Evolutionary conservation across 2,329 filamentous ascomycete species (phyloP).

Genomic region (Monilinia fructicola): DNA sequence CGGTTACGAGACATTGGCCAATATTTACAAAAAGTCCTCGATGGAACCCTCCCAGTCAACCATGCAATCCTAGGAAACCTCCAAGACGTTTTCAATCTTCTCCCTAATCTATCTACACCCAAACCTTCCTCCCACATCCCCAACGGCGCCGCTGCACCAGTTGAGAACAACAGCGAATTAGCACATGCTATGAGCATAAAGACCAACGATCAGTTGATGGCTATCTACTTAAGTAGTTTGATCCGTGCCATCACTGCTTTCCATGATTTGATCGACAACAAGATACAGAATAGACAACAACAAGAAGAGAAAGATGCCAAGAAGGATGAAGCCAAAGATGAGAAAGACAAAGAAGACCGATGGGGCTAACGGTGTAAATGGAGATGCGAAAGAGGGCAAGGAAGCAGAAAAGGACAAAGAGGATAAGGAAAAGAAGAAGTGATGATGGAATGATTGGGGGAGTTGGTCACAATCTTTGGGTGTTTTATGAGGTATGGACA

Average conservation of each 20-base stretch:
- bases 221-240: slow-evolving; percentile 94
- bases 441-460: slow-evolving; percentile 31
- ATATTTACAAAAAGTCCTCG: slow-evolving; percentile 94
- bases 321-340: slow-evolving; percentile 59
- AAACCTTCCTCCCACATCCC: slow-evolving; percentile 58
- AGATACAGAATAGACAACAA: slow-evolving; percentile 97
- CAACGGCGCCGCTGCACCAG: slow-evolving; percentile 47
- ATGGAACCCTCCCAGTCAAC: slow-evolving; percentile 90
- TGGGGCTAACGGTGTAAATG: slow-evolving; percentile 53
- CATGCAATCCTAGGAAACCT: slow-evolving; percentile 96
- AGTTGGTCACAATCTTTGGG: slow-evolving; percentile 31
- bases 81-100: slow-evolving; percentile 98
- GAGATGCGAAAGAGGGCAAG: slow-evolving; percentile 51
- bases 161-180: slow-evolving; percentile 73
- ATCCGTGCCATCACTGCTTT: slow-evolving; percentile 98
- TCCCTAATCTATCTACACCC: slow-evolving; percentile 91
- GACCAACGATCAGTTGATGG: slow-evolving; percentile 98
- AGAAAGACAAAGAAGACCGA: slow-evolving; percentile 68
- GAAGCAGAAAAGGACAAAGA: slow-evolving; percentile 54
- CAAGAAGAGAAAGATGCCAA: slow-evolving; percentile 91
- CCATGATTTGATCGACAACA: slow-evolving; percentile 99
- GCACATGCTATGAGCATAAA: slow-evolving; percentile 98
- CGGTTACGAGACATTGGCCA: slow-evolving; percentile 91
- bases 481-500: slow-evolving; percentile 32
- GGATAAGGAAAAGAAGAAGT: slow-evolving; percentile 52